These are phyloP conservation scores for Ophiosphaerella herpotricha DNA, from an alignment of 2,329 filamentous ascomycete genomes.

Conservation along the genomic window DNA sequence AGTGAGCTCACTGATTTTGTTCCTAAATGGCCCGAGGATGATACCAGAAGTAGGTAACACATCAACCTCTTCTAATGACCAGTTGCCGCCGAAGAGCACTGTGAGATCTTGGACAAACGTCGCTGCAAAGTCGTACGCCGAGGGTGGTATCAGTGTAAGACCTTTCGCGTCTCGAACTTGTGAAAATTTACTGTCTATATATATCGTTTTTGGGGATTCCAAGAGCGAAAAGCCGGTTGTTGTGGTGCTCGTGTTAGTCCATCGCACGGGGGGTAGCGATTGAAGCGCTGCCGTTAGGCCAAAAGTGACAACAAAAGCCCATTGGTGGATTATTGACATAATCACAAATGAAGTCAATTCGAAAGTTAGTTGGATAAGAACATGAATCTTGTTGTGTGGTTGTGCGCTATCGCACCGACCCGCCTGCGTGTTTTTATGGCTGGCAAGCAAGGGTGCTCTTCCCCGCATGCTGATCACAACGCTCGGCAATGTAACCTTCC, in stretches of 20 bases:
- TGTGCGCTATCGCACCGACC: background rate
- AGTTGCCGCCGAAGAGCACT: slow-evolving; percentile 47
- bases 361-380: background rate
- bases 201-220: slow-evolving; percentile 42
- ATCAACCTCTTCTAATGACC: slow-evolving; percentile 49
- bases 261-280: slow-evolving; percentile 46
- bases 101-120: slow-evolving; percentile 54
- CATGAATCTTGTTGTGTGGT: background rate
- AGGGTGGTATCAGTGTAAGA: slow-evolving; percentile 58
- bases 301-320: slow-evolving; percentile 9
- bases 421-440: background rate
- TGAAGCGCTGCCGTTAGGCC: slow-evolving; percentile 42
- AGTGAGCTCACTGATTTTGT: slow-evolving; percentile 35
- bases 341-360: background rate
- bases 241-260: slow-evolving; percentile 15
- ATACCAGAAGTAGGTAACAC: slow-evolving; percentile 49
- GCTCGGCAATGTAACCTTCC: slow-evolving; percentile 22
- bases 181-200: slow-evolving; percentile 49
- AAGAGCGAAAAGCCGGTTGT: slow-evolving; percentile 28
- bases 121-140: slow-evolving; percentile 54
- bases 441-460: slow-evolving; percentile 11
- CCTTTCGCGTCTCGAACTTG: slow-evolving; percentile 50
- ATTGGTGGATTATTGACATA: slow-evolving; percentile 14
- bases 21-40: slow-evolving; percentile 46
- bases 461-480: slow-evolving; percentile 28